These are phyloP conservation scores for Atractiella rhizophila DNA, from an alignment of 768 basidiomycete species.

Conservation along the genomic window DNA sequence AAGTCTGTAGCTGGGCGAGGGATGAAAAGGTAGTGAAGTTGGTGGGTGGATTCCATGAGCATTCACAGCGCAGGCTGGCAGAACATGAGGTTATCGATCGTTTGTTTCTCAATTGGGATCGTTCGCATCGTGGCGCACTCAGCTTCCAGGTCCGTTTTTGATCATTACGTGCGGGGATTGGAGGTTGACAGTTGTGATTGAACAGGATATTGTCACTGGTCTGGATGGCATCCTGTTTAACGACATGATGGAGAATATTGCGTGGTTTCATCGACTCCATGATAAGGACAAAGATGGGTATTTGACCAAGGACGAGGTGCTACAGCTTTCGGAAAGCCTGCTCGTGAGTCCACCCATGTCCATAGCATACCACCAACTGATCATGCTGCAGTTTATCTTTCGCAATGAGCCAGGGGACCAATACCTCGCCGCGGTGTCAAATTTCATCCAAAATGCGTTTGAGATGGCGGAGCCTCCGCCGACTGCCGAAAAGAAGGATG, in stretches of 20 bases:
- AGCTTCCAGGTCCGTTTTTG: slow-evolving; percentile 49
- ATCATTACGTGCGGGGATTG: not conserved
- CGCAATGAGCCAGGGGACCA: slow-evolving; percentile 87
- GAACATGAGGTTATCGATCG: slow-evolving; percentile 90
- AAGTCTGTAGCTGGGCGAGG: slow-evolving; percentile 83
- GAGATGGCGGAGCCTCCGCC: too few species aligned
- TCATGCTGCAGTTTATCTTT: slow-evolving; percentile 64
- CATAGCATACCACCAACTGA: slow-evolving; percentile 1
- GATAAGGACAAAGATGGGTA: slow-evolving; percentile 77
- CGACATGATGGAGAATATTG: slow-evolving; percentile 92
- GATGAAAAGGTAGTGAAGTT: slow-evolving; percentile 69
- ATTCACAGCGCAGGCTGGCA: slow-evolving; percentile 65
- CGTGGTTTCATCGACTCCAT: slow-evolving; percentile 92
- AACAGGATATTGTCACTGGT: slow-evolving; percentile 63
- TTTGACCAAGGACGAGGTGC: slow-evolving; percentile 82
- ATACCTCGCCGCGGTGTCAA: slow-evolving; percentile 81
- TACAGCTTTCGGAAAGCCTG: slow-evolving; percentile 81
- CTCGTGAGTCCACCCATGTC: slow-evolving; percentile 33
- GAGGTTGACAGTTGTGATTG: not conserved
- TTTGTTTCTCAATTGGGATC: slow-evolving; percentile 87
- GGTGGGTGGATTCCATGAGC: slow-evolving; percentile 87
- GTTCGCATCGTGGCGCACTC: slow-evolving; percentile 47
- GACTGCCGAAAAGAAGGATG: slow-evolving; percentile 29
- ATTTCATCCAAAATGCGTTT: slow-evolving; percentile 71
- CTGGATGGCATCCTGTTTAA: slow-evolving; percentile 81